Evolutionary conservation across 1,284 basidiomycete genomes (phyloP), one percentile per base, ranked within the genome.

Genomic region (Rhizoctonia solani): DNA sequence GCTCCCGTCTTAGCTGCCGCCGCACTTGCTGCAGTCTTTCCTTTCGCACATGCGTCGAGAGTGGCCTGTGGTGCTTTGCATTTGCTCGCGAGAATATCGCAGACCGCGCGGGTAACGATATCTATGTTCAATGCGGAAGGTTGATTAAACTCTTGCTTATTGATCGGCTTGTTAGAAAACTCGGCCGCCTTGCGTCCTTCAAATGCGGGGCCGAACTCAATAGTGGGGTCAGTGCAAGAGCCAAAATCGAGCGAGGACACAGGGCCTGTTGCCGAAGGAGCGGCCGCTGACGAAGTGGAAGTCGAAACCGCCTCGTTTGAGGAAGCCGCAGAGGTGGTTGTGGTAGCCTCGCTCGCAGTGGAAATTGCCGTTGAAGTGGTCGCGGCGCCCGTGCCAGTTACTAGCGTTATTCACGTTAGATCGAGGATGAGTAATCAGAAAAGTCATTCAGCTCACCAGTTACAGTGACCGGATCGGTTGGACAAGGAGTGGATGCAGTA

Each of bases 191-290:
- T 82, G 55, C 86, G 80, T 69, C 77, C 77, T 71, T 87, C 84
- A 69, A 87, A 85, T 6, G 85, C 85, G 8, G 73, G 77, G 30
- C 79, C 85, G 71, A 88, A 88, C 70, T 83, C 80, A 70, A 89
- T 86, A 74, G 85, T 75, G 13, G 85, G 85, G 29, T 82, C 76
- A 3, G 81, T 77, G 78, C 85, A 87, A 29, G 74, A 77, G n/a
- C 85, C 85, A 63, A 44, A 46, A 34, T 63, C 30, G 39, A 47
- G 41, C 1, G 63, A 32, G n/a, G 65, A 54, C 19, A 30, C 52
- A 14, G 49, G 21, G 27, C 30, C 44, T 41, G 39, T 50, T 14
- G 27, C 8, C 4, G 65, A 50, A 4, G 42, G 32, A 39, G 70
- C 32, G 0, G 70, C 27, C 47, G 58, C 42, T 13, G 67, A 61